These are phyloP conservation scores for Fusarium proliferatum DNA, from an alignment of 2,329 filamentous ascomycete genomes.

Conservation along the genomic window DNA sequence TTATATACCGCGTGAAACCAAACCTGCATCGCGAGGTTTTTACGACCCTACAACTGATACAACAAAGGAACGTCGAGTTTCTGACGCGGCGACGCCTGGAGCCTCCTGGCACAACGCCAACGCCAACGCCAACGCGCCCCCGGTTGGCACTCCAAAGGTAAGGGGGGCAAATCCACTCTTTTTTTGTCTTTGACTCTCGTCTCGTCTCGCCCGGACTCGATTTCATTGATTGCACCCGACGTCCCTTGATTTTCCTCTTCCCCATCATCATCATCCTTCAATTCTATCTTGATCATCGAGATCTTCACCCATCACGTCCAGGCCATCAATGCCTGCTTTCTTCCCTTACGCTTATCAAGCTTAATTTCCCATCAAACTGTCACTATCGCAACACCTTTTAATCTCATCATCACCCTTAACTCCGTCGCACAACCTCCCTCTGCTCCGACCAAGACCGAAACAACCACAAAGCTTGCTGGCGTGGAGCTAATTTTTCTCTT, in stretches of 20 bases:
- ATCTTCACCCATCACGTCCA: conserved; percentile 21
- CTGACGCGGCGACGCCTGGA: conserved; percentile 49
- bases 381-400: conserved; percentile 33
- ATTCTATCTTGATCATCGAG: conserved; percentile 20
- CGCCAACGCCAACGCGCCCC: conserved; percentile 50
- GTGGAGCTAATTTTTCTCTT: conserved; percentile 43
- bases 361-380: conserved; percentile 23
- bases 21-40: conserved; percentile 58
- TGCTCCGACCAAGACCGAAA: conserved; percentile 24
- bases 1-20: conserved; percentile 52
- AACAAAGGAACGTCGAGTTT: conserved; percentile 59
- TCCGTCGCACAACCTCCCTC: conserved; percentile 26
- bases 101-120: conserved; percentile 56
- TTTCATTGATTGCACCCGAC: conserved; percentile 33
- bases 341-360: conserved; percentile 12
- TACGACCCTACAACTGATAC: conserved; percentile 66
- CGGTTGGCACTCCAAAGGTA: conserved; percentile 61
- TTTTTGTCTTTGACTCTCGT: conserved; percentile 43
- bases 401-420: conserved; percentile 38
- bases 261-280: conserved; percentile 32
- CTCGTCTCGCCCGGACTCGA: conserved; percentile 30
- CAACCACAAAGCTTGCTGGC: conserved; percentile 42
- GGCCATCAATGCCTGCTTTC: conserved; percentile 42
- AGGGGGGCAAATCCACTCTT: conserved; percentile 51
- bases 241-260: conserved; percentile 35